Conservation (phyloP, 441 rosid species). For the Brassica balearica region DNA sequence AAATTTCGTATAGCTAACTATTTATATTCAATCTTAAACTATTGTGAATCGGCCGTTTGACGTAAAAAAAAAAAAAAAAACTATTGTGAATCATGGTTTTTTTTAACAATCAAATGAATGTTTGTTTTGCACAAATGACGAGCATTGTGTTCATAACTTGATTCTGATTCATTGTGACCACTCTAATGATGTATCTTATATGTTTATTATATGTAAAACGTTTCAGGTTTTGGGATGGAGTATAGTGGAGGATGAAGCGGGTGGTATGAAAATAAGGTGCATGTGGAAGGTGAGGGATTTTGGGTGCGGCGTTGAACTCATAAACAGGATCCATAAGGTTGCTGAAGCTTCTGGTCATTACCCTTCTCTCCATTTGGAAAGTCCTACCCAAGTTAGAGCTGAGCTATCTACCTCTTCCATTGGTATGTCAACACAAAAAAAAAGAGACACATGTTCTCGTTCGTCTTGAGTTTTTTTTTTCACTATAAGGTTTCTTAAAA, state of each 20-base stretch:
- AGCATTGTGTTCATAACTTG: neutral
- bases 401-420: constrained; percentile 81
- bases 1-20: neutral
- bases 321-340: constrained; percentile 71
- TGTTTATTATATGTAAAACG: neutral
- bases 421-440: constrained; percentile 51
- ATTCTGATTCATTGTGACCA: neutral
- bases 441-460: neutral
- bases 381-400: constrained; percentile 79
- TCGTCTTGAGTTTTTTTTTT: neutral
- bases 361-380: constrained; percentile 79
- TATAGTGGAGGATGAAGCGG: constrained; percentile 66
- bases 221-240: constrained; percentile 90
- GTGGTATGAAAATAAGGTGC: constrained; percentile 75
- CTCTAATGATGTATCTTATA: neutral
- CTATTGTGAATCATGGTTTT: neutral
- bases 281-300: constrained; percentile 86
- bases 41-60: neutral
- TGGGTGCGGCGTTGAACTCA: constrained; percentile 78
- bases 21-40: neutral
- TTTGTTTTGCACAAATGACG: neutral
- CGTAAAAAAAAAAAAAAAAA: too few relatives aligned
- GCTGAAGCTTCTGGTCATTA: constrained; percentile 72
- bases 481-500: neutral
- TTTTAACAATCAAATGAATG: neutral